Evolutionary conservation across 176 grass and related monocot genomes (phyloP), one percentile per base, ranked within the genome.

Genomic region (Oryza glumipatula): DNA sequence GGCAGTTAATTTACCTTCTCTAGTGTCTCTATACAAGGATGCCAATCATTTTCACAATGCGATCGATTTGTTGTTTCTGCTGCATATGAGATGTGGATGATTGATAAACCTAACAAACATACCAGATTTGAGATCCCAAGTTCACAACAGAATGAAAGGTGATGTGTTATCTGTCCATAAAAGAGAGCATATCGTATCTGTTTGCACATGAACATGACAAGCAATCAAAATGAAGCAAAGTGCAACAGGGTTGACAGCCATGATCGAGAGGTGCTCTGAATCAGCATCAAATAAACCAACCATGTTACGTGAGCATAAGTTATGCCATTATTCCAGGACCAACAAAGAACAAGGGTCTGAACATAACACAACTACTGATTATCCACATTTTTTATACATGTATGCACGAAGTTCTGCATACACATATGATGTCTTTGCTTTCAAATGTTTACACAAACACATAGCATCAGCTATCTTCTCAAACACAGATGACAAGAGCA

Each of bases 221-320:
- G 61, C 68, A 21, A 67, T 75, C 70, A 12, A 26, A 49, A 33
- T 44, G 44, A 47, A 74, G 58, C 33, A 6, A 43, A 67, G 46
- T 12, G 72, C 45, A 23, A 77, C 41, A 64, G 65, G 64, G 77
- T 69, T 66, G 72, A 51, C 76, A 73, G 12, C 72, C 73, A 86
- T 28, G 58, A 23, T 26, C 44, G 7, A 82, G 47, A 90, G 56
- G 69, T 73, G 73, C 67, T 70, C 45, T 32, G 41, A 48, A 81
- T 70, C 76, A 70, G 77, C 49, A 80, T 76, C 67, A n/a, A 82
- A 58, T 73, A 68, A 61, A 79, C 4, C 41, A 44, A 41, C 69
- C 48, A 80, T 64, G 70, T 70, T 85, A 36, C 69, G 21, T 75
- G 76, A 36, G 68, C 68, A 56, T 22, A 83, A 22, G 24, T 33